Conservation (phyloP, 108 stramenopile genomes). For the Pseudonitzschia delicatissima region DNA sequence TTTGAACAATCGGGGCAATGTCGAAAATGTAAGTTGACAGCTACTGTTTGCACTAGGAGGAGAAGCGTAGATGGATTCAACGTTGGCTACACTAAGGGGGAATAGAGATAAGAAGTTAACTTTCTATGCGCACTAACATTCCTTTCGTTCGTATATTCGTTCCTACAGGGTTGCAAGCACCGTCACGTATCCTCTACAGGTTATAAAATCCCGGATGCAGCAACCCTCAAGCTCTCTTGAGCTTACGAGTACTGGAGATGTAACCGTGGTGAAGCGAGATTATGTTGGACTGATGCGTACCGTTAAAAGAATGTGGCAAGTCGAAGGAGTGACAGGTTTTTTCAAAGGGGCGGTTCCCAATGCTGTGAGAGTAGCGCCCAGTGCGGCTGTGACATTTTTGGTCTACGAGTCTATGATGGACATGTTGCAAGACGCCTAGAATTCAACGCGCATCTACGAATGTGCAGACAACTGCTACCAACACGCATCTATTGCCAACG, state of each 20-base stretch:
- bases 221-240: slow-evolving; percentile 81
- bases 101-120: background rate
- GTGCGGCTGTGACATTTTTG: slow-evolving; percentile 95
- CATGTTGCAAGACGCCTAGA: too few species aligned
- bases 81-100: background rate
- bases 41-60: background rate
- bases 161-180: slow-evolving; percentile 69
- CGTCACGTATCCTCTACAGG: slow-evolving; percentile 90
- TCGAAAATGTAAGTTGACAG: slow-evolving; percentile 69
- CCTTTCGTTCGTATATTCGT: too few species aligned
- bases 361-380: slow-evolving; percentile 94
- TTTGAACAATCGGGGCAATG: slow-evolving; percentile 79
- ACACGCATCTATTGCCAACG: too few species aligned
- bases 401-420: slow-evolving; percentile 90
- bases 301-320: slow-evolving; percentile 52
- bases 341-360: slow-evolving; percentile 95
- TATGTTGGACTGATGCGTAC: slow-evolving; percentile 58
- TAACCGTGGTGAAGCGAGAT: slow-evolving; percentile 65
- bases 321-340: slow-evolving; percentile 88
- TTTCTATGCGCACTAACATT: background rate
- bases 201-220: slow-evolving; percentile 94
- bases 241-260: slow-evolving; percentile 61
- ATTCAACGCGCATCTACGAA: too few species aligned
- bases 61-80: background rate
- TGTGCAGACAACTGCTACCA: too few species aligned